Conservation (phyloP, 2,329 filamentous ascomycete genomes). For the Blastomyces emzantsi region DNA sequence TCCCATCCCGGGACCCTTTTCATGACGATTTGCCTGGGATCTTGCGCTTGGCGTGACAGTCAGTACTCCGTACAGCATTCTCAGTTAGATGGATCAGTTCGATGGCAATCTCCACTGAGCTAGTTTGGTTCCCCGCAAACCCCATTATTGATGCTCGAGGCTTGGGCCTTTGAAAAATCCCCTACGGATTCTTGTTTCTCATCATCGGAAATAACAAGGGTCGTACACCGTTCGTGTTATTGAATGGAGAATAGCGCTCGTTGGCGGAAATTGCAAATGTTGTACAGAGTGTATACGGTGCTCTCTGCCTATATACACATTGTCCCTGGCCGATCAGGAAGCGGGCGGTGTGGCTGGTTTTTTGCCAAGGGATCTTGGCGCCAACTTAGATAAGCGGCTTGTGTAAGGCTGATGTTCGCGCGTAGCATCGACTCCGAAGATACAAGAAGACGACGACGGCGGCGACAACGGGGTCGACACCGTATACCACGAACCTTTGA, state of each 20-base stretch:
- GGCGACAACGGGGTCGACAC: background rate
- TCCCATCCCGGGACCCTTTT: no score
- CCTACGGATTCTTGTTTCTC: background rate
- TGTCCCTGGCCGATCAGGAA: no score
- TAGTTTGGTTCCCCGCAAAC: background rate
- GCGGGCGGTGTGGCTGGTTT: background rate
- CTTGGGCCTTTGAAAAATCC: no score
- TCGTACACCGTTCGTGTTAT: no score
- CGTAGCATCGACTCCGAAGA: background rate
- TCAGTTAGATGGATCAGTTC: no score
- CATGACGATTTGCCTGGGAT: no score
- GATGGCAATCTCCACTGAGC: background rate
- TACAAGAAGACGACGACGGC: background rate
- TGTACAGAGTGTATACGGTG: no score
- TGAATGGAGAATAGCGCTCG: no score
- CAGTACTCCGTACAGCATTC: no score
- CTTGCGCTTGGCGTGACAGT: no score
- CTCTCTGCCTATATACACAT: no score
- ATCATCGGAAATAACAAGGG: background rate
- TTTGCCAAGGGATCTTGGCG: background rate
- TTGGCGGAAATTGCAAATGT: no score
- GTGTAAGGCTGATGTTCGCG: background rate
- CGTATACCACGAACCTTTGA: background rate
- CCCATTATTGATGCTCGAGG: background rate
- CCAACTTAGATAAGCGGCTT: background rate